Evolutionary conservation across 768 basidiomycete species (phyloP).

Genomic region (Kwoniella heveanensis): DNA sequence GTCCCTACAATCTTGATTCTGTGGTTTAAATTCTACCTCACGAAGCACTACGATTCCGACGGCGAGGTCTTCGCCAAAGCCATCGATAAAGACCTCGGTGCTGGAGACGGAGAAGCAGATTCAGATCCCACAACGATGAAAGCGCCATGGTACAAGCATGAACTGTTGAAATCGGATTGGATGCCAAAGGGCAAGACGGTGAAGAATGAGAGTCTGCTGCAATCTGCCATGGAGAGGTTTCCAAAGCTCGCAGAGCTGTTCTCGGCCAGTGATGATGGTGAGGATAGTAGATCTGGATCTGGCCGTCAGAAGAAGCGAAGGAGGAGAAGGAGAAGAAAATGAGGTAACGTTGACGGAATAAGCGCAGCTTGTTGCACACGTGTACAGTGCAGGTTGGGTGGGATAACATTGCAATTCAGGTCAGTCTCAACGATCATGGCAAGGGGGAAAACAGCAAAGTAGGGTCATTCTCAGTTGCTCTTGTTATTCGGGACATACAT

Average conservation of each 20-base stretch:
- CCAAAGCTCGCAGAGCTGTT: conserved; percentile 7
- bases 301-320: too few relatives aligned
- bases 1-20: conserved; percentile 22
- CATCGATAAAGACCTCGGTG: conserved; percentile 6
- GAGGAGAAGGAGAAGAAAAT: too few relatives aligned
- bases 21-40: conserved; percentile 23
- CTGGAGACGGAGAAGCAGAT: background rate
- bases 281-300: background rate
- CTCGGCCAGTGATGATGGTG: too few relatives aligned
- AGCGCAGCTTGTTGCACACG: too few relatives aligned
- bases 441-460: too few relatives aligned
- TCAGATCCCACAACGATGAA: background rate
- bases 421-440: too few relatives aligned
- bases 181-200: conserved; percentile 24
- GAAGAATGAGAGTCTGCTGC: conserved; percentile 16
- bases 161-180: conserved; percentile 21
- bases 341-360: too few relatives aligned
- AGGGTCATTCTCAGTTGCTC: too few relatives aligned
- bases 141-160: conserved; percentile 27
- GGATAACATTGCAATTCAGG: too few relatives aligned
- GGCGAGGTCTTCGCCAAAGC: conserved; percentile 4
- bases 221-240: conserved; percentile 6
- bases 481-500: too few relatives aligned
- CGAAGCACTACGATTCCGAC: conserved; percentile 10
- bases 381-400: too few relatives aligned